Conservation (phyloP, 176 grass and related monocot species). For the Eragrostis curvula region DNA sequence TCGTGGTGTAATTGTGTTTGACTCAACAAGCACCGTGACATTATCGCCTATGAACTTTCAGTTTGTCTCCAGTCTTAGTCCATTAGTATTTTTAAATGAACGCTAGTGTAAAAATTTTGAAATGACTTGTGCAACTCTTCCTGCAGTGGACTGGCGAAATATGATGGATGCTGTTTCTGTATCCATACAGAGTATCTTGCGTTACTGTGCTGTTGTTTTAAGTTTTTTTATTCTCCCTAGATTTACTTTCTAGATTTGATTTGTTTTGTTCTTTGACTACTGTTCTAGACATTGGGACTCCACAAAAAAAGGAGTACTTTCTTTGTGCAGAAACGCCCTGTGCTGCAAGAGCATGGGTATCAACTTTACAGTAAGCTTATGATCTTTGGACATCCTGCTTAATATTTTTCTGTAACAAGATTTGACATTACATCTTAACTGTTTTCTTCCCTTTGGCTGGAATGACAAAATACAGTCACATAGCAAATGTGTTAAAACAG, state of each 20-base stretch:
- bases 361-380: slow-evolving; percentile 80
- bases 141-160: slow-evolving; percentile 77
- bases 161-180: slow-evolving; percentile 93
- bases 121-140: slow-evolving; percentile 40
- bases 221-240: slow-evolving; percentile 1
- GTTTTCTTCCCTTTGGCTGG: not conserved
- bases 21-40: slow-evolving; percentile 66
- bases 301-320: slow-evolving; percentile 88
- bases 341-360: slow-evolving; percentile 89
- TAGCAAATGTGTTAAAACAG: not conserved
- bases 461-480: slow-evolving; percentile 9
- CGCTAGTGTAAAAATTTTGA: not conserved
- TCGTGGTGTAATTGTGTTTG: slow-evolving; percentile 69
- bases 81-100: slow-evolving; percentile 22
- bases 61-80: slow-evolving; percentile 47
- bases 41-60: slow-evolving; percentile 79
- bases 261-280: slow-evolving; percentile 63
- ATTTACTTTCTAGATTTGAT: slow-evolving; percentile 20
- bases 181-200: slow-evolving; percentile 52
- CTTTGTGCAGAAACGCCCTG: slow-evolving; percentile 81
- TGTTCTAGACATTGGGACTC: slow-evolving; percentile 87
- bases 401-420: not conserved
- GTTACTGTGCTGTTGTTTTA: not conserved
- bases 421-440: not conserved
- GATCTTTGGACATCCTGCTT: not conserved